Conservation (phyloP, 2,329 filamentous ascomycete species). For the Chrysoporthe cubensis region DNA sequence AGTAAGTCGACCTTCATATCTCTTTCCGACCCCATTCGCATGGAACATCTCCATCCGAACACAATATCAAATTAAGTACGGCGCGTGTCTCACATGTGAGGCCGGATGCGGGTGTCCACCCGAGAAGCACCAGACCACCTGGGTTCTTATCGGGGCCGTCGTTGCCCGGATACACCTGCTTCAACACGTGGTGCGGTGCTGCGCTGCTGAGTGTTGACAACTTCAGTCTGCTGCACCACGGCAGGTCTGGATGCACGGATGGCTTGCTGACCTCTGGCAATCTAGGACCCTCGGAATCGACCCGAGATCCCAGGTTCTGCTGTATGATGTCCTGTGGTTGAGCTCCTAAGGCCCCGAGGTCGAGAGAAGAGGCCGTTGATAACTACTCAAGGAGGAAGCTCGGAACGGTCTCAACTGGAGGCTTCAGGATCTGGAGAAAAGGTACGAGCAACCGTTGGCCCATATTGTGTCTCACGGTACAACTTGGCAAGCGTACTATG, state of each 20-base stretch:
- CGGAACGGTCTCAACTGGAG: neutral
- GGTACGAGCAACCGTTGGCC: neutral
- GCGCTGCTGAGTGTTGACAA: neutral
- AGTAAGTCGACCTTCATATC: neutral
- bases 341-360: neutral
- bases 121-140: neutral
- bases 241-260: neutral
- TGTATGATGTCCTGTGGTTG: neutral
- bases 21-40: neutral
- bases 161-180: neutral
- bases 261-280: neutral
- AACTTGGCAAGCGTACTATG: neutral
- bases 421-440: neutral
- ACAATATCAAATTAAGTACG: neutral
- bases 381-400: neutral
- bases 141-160: neutral
- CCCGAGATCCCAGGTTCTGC: neutral
- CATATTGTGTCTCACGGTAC: neutral
- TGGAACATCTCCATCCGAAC: constrained; percentile 2
- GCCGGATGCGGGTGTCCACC: neutral
- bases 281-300: neutral
- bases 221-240: neutral
- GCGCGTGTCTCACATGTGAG: neutral
- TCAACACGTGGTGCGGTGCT: neutral
- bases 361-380: neutral